Evolutionary conservation across 129 eudicot species (phyloP).

Genomic region (Scalesia atractyloides): DNA sequence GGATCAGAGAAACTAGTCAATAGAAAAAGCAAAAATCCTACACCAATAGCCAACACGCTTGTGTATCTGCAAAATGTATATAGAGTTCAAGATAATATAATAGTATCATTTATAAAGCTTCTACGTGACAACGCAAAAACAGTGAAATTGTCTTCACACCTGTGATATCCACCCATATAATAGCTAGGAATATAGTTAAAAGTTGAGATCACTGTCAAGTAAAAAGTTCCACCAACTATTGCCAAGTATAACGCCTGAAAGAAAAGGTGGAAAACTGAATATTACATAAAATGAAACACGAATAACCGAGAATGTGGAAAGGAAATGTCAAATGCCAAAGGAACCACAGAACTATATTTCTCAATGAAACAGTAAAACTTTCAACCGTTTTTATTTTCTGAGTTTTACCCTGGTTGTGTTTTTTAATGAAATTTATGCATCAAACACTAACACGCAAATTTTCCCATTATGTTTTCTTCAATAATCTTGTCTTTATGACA

Average conservation of each 20-base stretch:
- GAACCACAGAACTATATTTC: not conserved
- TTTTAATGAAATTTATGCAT: not conserved
- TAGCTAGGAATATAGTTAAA: conserved; percentile 81
- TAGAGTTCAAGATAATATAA: conserved; percentile 11
- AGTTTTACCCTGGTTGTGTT: not conserved
- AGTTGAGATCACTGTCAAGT: conserved; percentile 61
- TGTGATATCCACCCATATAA: conserved; percentile 79
- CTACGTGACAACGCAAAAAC: conserved; percentile 10
- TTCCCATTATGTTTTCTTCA: not conserved
- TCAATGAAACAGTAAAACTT: not conserved
- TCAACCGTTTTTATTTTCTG: not conserved
- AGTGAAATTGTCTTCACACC: conserved; percentile 39
- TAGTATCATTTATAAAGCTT: conserved; percentile 15
- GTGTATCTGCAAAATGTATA: conserved; percentile 63
- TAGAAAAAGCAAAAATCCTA: conserved; percentile 79
- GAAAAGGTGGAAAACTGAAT: not conserved
- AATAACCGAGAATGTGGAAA: not conserved
- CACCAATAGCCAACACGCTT: conserved; percentile 83
- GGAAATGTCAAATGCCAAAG: not conserved
- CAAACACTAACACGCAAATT: not conserved
- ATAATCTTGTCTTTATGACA: conserved; percentile 1
- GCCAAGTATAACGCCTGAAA: conserved; percentile 72
- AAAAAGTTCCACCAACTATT: conserved; percentile 72
- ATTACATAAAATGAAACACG: conserved; percentile 5
- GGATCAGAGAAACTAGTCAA: conserved; percentile 97